Base-by-base conservation (phyloP, 345 rosid genomes). In the Euphorbia lathyris region DNA sequence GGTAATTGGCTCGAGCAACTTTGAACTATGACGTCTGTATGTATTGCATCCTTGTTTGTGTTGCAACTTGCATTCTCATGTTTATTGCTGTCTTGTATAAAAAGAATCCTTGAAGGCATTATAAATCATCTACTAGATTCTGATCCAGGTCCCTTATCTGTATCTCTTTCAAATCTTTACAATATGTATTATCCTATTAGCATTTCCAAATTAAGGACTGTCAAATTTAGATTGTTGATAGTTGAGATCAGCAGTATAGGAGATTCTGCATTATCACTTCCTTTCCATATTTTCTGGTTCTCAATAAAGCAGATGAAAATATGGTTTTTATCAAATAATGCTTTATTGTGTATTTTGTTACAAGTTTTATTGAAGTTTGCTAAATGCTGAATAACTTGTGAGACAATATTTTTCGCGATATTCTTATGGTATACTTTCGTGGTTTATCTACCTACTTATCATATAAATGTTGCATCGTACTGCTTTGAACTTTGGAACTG, bases 1-100 rank as follows among this genome's bases (percentile, higher is more conserved):
- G 97, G 98, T 93, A 81, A 74, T 36, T 20, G 36, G 65, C 68
- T 70, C 29, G n/a, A 29, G 29, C 9, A 40, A 34, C 43, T 74
- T n/a, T 50, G 10, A 65, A 71, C 14, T 61, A 25, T 20, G 30
- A 51, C 22, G 32, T n/a, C n/a, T n/a, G n/a, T n/a, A n/a, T n/a
- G n/a, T n/a, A n/a, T n/a, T n/a, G n/a, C n/a, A n/a, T n/a, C 47
- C 58, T 50, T 19, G 60, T 64, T 45, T 38, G 42, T 45, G 7
- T 63, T 47, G 3, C 52, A 23, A n/a, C n/a, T n/a, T n/a, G n/a
- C 38, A 34, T 50, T 47, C 36, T 69, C 25, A 9, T 26, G 30
- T 70, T 29, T 51, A 52, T 34, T 32, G 5, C 45, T 62, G 7
- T 20, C 50, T 40, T 40, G 30, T 27, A 38, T 63, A 2, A 7